Conservation (phyloP, 2,329 filamentous ascomycete species). For the Xylariales sp. region DNA sequence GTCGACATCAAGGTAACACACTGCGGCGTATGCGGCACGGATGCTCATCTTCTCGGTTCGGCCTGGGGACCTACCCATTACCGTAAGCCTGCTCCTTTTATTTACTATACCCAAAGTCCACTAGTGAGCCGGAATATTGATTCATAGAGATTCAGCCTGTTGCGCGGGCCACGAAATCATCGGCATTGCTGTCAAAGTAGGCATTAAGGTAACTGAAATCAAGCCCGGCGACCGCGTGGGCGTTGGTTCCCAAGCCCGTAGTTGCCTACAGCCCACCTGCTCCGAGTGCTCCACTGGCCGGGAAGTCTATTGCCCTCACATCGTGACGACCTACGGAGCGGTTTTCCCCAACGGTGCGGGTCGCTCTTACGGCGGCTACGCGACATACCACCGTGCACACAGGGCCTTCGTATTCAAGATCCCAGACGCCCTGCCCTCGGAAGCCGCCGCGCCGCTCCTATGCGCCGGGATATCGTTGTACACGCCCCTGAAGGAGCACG, state of each 20-base stretch:
- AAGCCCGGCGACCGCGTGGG: conserved; percentile 60
- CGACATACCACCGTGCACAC: too few species aligned
- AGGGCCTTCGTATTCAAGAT: neutral
- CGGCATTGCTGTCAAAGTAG: conserved; percentile 41
- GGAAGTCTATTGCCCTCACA: neutral
- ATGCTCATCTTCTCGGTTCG: conserved; percentile 35
- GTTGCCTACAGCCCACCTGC: conserved; percentile 52
- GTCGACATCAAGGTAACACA: conserved; percentile 65
- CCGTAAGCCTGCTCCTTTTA: too few species aligned
- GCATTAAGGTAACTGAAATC: conserved; percentile 37
- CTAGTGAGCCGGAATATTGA: too few species aligned
- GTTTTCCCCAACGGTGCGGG: too few species aligned
- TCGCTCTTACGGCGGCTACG: neutral
- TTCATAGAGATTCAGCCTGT: too few species aligned
- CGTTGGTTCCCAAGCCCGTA: conserved; percentile 55
- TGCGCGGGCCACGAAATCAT: conserved; percentile 58
- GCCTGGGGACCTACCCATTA: conserved; percentile 23
- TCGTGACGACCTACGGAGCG: neutral
- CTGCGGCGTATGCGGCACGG: conserved; percentile 54
- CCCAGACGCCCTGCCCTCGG: neutral
- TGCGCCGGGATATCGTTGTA: conserved; percentile 81
- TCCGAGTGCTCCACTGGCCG: conserved; percentile 21
- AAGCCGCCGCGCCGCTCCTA: conserved; percentile 63
- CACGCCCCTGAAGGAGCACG: conserved; percentile 72
- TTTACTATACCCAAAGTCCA: too few species aligned